Conservation (phyloP, 2,329 filamentous ascomycete species). For the Mycogone perniciosa region DNA sequence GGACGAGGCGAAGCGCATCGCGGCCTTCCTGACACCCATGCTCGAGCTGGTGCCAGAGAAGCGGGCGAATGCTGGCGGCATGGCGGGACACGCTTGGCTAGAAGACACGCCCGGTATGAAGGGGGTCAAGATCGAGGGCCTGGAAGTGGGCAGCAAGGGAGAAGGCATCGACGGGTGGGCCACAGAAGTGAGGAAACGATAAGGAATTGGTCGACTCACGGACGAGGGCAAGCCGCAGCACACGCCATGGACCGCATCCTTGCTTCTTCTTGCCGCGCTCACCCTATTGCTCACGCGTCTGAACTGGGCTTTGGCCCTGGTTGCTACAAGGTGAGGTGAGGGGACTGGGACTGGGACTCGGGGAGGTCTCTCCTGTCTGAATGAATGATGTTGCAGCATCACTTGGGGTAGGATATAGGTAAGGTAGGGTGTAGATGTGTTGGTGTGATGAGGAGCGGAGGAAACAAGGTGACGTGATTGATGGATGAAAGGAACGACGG, state of each 20-base stretch:
- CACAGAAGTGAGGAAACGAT: slow-evolving; percentile 78
- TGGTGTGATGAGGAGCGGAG: too few species aligned
- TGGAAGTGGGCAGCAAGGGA: slow-evolving; percentile 74
- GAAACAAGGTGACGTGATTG: too few species aligned
- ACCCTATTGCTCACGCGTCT: background rate
- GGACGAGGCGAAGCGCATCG: slow-evolving; percentile 69
- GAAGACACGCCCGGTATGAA: slow-evolving; percentile 87
- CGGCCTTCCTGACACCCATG: slow-evolving; percentile 84
- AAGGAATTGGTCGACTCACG: slow-evolving; percentile 20
- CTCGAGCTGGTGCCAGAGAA: slow-evolving; percentile 82
- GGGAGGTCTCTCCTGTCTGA: too few species aligned
- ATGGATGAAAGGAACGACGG: too few species aligned
- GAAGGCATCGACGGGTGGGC: slow-evolving; percentile 96
- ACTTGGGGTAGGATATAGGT: background rate
- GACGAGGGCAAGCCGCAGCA: background rate
- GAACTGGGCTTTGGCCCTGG: too few species aligned
- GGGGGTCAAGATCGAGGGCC: slow-evolving; percentile 61
- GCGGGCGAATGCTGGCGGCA: slow-evolving; percentile 90
- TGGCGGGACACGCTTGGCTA: slow-evolving; percentile 80
- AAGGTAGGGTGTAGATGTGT: background rate
- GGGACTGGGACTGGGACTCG: too few species aligned
- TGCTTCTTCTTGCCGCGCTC: background rate
- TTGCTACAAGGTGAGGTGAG: too few species aligned
- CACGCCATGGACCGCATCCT: background rate
- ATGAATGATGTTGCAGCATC: too few species aligned